Evolutionary conservation across 805 yeast species (phyloP).

Genomic region (Wickerhamomyces chaumierensis): DNA sequence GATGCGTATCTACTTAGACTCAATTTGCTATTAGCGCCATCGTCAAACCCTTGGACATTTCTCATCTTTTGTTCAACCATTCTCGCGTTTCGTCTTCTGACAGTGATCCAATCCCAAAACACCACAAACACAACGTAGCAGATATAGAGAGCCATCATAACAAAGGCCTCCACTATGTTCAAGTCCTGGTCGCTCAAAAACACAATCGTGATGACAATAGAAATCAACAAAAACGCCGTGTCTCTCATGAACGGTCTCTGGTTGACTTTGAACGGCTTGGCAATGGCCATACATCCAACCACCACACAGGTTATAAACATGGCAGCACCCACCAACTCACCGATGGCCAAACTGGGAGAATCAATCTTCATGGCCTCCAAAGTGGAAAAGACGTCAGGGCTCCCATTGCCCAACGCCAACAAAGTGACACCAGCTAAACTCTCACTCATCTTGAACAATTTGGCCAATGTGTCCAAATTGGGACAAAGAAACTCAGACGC

Average conservation of each 20-base stretch:
- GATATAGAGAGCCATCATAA: constrained; percentile 46
- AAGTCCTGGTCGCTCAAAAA: constrained; percentile 50
- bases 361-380: constrained; percentile 68
- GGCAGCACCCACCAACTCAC: constrained; percentile 89
- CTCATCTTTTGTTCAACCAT: constrained; percentile 15
- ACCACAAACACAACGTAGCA: constrained; percentile 43
- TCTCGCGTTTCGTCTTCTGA: constrained; percentile 8
- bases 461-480: constrained; percentile 60
- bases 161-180: constrained; percentile 39
- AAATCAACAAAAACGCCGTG: constrained; percentile 46
- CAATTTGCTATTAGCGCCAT: constrained; percentile 1
- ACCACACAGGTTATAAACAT: constrained; percentile 77
- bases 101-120: constrained; percentile 15
- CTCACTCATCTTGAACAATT: constrained; percentile 55
- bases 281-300: constrained; percentile 66
- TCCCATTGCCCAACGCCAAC: constrained; percentile 84
- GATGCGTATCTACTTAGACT: not conserved
- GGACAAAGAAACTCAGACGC: constrained; percentile 84
- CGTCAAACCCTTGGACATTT: constrained; percentile 9
- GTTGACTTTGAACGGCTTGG: constrained; percentile 55
- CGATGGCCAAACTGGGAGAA: constrained; percentile 69
- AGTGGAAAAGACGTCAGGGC: constrained; percentile 83
- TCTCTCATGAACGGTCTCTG: constrained; percentile 23
- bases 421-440: constrained; percentile 80
- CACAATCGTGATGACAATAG: constrained; percentile 35